Base-by-base conservation (phyloP, 805 yeast genomes). In the Wickerhamomyces ciferrii region DNA sequence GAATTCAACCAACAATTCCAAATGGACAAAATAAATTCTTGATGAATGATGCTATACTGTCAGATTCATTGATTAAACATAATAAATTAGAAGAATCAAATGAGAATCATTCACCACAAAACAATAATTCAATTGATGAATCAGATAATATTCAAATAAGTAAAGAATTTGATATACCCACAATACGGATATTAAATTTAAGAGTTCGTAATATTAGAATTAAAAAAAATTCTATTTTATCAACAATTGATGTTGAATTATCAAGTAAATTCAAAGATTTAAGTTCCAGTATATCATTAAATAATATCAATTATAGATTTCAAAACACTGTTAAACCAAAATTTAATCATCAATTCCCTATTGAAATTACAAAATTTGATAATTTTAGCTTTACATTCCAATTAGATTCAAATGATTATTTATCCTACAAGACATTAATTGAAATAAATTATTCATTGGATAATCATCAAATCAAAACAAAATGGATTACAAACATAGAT, bases 171-270 rank as follows among this genome's bases (percentile, higher is more conserved):
- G 35, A 23, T 11, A 18, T 66, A 6, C 67, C 70, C 2, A 62
- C 66, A 3, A 56, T 57, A 18, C 55, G 70, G 1, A 70, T 76
- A 0, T 53, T 78, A 36, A 71, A 73, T n/a, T 62, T 78, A 6
- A 66, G 71, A 44, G 59, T 78, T 17, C 65, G 74, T 40, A 72
- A 77, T 27, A 68, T 77, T 8, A 72, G 71, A 48, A 72, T 80
- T 5, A 75, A 77, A 5, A 77, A 79, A 9, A 63, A 71, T 46
- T 55, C 69, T 3, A 53, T 78, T 2, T 56, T 78, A n/a, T 70
- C 79, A 1, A 72, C 78, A 1, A 58, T 78, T 40, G 76, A 72
- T 44, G 59, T 78, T 11, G 80, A 75, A 47, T 63, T 72, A 2
- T 68, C 80, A 1, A 75, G 72, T 3, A 71, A 61, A 31, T 59